Evolutionary conservation across 805 yeast genomes (phyloP), one percentile per base, ranked within the genome.

Genomic region (Starmerella kuoi): DNA sequence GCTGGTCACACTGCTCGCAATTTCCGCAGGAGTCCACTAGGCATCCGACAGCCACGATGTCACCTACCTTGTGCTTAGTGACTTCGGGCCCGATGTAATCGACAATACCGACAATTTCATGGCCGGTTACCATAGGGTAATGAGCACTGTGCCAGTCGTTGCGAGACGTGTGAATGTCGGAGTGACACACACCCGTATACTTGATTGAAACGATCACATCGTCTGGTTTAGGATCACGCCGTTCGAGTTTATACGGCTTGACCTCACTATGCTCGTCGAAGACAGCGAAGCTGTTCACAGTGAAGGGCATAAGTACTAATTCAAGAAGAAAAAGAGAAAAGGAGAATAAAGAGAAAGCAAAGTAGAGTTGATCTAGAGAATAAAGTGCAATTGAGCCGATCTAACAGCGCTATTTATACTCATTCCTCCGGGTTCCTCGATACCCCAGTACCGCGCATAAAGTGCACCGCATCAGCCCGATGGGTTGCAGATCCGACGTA

Each of bases 21-120:
- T 70, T 62, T 44, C 68, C 60, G 64, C 91, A 81, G 25, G 80
- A 64, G 45, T 62, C 64, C 19, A 69, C 65, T 55, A 73, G 77
- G 24, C 91, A 88, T 52, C 94, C 93, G 38, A 80, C 70, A 40
- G 91, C 94, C 25, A 80, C 91, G 49, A 85, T 67, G 50, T 83
- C 78, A 40, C 93, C 94, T n/a, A 77, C 59, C 57, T 68, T 64
- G 61, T 67, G 42, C 47, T 65, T 64, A n/a, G 59, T 52, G 9
- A 50, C 80, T 75, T 71, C 63, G 14, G 66, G 52, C 44, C 88
- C 94, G 33, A 79, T 63, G 25, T 31, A 77, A 22, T 48, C 46
- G 27, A 59, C 60, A 21, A 41, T 49, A 9, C 65, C 65, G 32
- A 56, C 55, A 31, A 61, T 59, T 40, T 61, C 77, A 57, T 73